Evolutionary conservation across 257 asterid species (phyloP).

Genomic region (Nicotiana paniculata): DNA sequence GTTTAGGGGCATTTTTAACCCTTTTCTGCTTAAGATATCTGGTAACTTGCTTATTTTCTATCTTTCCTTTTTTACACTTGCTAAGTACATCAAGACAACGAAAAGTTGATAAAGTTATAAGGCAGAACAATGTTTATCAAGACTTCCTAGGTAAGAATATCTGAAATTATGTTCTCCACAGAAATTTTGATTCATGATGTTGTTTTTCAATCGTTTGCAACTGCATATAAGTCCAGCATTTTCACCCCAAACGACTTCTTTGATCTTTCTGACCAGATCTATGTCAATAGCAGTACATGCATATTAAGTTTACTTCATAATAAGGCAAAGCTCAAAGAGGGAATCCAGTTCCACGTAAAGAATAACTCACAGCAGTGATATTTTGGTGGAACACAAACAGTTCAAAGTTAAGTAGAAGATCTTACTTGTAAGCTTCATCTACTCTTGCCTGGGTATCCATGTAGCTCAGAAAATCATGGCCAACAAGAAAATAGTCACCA

Average conservation of each 20-base stretch:
- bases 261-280: not conserved
- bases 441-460: constrained; percentile 81
- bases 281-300: not conserved
- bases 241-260: not conserved
- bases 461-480: constrained; percentile 84
- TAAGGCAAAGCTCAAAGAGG: not conserved
- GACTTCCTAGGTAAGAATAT: too few relatives aligned
- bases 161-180: too few relatives aligned
- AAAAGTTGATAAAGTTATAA: too few relatives aligned
- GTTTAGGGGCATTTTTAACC: too few relatives aligned
- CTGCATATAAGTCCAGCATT: too few relatives aligned
- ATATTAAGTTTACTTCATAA: not conserved
- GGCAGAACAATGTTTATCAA: too few relatives aligned
- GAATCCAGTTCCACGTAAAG: not conserved
- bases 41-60: not conserved
- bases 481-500: constrained; percentile 94
- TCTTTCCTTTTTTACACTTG: not conserved
- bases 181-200: too few relatives aligned
- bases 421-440: constrained; percentile 96
- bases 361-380: not conserved
- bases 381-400: not conserved
- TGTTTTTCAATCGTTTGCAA: too few relatives aligned
- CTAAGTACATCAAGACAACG: too few relatives aligned
- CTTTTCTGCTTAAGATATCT: not conserved
- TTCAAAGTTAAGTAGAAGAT: not conserved